A percentile compares a stretch with the other conserved stretches of the same genome.
These are phyloP conservation scores for Nothophytophthora sp. DNA, from an alignment of 352 stramenopile genomes.

Conservation along the genomic window DNA sequence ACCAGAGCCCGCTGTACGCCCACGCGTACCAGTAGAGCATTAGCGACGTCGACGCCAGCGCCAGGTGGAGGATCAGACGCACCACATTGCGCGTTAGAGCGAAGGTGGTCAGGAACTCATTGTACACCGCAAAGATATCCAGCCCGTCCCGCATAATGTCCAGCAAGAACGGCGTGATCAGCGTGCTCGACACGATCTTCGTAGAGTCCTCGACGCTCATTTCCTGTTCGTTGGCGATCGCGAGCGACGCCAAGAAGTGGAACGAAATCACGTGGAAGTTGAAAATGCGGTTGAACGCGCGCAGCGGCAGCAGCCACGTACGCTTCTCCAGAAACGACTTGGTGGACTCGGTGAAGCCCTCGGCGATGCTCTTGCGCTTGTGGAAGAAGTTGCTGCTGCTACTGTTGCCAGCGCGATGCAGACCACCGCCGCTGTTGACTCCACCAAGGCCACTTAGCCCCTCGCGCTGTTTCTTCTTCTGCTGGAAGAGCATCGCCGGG, in stretches of 20 bases:
- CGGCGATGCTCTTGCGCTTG: slow-evolving; percentile 85
- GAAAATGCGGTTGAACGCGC: slow-evolving; percentile 95
- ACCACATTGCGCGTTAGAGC: slow-evolving; percentile 86
- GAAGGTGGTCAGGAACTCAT: slow-evolving; percentile 42
- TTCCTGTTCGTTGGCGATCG: slow-evolving; percentile 92
- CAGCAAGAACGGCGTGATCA: slow-evolving; percentile 91
- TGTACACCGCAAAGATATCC: slow-evolving; percentile 89
- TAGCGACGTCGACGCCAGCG: slow-evolving; percentile 56
- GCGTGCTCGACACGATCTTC: slow-evolving; percentile 90
- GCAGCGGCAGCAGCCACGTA: slow-evolving; percentile 95
- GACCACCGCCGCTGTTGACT: slow-evolving; percentile 23
- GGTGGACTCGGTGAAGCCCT: slow-evolving; percentile 87
- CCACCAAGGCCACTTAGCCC: slow-evolving; percentile 23
- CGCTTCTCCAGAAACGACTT: slow-evolving; percentile 99
- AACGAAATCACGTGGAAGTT: slow-evolving; percentile 98
- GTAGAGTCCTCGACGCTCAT: slow-evolving; percentile 84
- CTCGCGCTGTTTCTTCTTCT: slow-evolving; percentile 51
- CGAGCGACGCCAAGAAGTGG: slow-evolving; percentile 93
- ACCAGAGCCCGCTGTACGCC: slow-evolving; percentile 61
- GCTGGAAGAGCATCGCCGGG: slow-evolving; percentile 48
- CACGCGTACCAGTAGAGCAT: slow-evolving; percentile 85
- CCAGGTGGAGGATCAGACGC: slow-evolving; percentile 79
- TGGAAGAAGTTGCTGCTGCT: slow-evolving; percentile 27
- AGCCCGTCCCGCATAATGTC: slow-evolving; percentile 90
- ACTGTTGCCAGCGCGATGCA: slow-evolving; percentile 21